Percentiles rank a stretch among this genome's conserved stretches.
Evolutionary conservation across 2,329 filamentous ascomycete genomes (phyloP).

Genomic region (Ciborinia camelliae): DNA sequence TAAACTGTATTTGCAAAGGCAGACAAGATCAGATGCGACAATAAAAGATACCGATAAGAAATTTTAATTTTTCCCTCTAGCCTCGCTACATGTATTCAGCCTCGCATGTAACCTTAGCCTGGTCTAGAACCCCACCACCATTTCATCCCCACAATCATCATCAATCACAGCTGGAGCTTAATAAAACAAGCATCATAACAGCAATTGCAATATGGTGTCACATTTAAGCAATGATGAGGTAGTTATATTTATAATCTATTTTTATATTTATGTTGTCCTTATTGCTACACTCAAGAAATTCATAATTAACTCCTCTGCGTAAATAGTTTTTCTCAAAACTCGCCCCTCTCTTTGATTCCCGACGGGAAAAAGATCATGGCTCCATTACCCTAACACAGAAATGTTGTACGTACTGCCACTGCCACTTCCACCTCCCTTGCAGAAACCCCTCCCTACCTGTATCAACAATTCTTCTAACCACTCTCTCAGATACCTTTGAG

Average conservation of each 20-base stretch:
- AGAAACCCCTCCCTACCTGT: not conserved
- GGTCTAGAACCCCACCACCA: slow-evolving; percentile 18
- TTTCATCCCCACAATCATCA: slow-evolving; percentile 23
- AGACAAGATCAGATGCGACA: not conserved
- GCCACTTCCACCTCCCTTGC: not conserved
- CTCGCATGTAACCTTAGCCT: slow-evolving; percentile 4
- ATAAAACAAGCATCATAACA: slow-evolving; percentile 18
- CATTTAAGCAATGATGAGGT: slow-evolving; percentile 63
- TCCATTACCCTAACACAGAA: slow-evolving; percentile 75
- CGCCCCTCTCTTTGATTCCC: slow-evolving; percentile 10
- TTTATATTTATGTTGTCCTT: slow-evolving; percentile 3
- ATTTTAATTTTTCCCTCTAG: slow-evolving; percentile 12
- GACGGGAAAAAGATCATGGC: slow-evolving; percentile 61
- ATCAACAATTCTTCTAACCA: not conserved
- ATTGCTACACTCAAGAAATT: not conserved
- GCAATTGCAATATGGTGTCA: slow-evolving; percentile 36
- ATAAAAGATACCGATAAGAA: slow-evolving; percentile 14
- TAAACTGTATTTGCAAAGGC: not conserved
- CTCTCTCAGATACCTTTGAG: not conserved
- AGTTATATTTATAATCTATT: too few species aligned
- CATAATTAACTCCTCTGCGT: slow-evolving; percentile 5
- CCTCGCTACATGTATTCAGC: slow-evolving; percentile 10
- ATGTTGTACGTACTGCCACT: slow-evolving; percentile 51
- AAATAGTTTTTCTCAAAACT: slow-evolving; percentile 61
- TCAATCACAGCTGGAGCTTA: slow-evolving; percentile 8